Percentiles rank a stretch among this genome's conserved stretches.
These are phyloP conservation scores for Sarocladium strictum DNA, from an alignment of 2,329 filamentous ascomycete species.

Conservation along the genomic window DNA sequence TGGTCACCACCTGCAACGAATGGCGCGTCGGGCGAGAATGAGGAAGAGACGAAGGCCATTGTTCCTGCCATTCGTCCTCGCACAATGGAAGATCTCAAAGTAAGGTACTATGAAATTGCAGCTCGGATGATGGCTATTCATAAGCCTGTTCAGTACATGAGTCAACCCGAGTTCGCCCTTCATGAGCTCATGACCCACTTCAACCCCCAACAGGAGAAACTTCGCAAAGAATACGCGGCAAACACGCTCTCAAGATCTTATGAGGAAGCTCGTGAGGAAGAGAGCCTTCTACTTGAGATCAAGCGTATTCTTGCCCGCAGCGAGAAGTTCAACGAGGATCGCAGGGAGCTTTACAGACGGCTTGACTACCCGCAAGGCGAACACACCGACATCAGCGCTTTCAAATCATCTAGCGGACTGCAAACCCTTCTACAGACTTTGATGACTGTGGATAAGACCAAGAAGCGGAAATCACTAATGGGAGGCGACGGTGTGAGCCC, in stretches of 20 bases:
- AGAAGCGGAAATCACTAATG: conserved; percentile 74
- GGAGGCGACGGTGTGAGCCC: conserved; percentile 50
- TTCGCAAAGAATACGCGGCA: conserved; percentile 79
- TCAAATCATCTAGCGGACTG: conserved; percentile 76
- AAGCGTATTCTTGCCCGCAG: conserved; percentile 86
- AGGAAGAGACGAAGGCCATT: conserved; percentile 45
- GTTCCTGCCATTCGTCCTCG: conserved; percentile 50
- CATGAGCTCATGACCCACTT: conserved; percentile 86
- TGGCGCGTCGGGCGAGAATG: conserved; percentile 32
- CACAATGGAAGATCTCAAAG: conserved; percentile 85
- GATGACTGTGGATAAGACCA: conserved; percentile 76
- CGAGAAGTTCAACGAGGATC: conserved; percentile 80
- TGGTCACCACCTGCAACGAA: conserved; percentile 47
- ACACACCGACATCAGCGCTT: conserved; percentile 63
- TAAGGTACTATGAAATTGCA: conserved; percentile 82
- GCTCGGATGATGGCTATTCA: conserved; percentile 75
- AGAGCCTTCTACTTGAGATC: conserved; percentile 80
- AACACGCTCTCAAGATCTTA: conserved; percentile 71
- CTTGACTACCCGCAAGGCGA: conserved; percentile 64
- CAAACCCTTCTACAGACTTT: conserved; percentile 77
- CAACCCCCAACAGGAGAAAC: conserved; percentile 70
- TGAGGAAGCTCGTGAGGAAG: conserved; percentile 89
- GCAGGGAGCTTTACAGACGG: conserved; percentile 77
- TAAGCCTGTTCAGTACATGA: conserved; percentile 82
- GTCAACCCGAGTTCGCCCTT: conserved; percentile 70